These are phyloP conservation scores for Centaurea solstitialis DNA, from an alignment of 129 eudicot genomes.

Conservation along the genomic window DNA sequence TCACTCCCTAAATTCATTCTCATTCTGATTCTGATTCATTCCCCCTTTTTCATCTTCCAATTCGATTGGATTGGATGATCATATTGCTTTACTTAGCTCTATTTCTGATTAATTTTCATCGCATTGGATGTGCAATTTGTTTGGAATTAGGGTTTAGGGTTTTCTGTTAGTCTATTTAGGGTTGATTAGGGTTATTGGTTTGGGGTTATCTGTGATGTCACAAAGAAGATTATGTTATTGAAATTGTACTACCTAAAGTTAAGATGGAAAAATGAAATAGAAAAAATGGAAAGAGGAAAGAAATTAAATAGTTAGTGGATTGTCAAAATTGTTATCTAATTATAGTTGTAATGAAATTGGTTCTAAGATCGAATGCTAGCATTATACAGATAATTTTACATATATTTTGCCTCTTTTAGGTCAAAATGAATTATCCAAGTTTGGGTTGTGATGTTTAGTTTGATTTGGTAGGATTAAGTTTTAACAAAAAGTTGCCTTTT, in stretches of 20 bases:
- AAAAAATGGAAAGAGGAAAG: neutral
- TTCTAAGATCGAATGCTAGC: neutral
- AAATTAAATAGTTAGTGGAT: neutral
- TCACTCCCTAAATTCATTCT: neutral
- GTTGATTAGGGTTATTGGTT: neutral
- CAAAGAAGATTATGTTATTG: neutral
- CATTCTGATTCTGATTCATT: neutral
- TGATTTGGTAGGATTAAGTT: neutral
- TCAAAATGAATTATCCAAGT: too few relatives aligned
- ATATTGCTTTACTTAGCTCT: neutral
- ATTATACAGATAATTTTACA: neutral
- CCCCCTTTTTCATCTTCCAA: neutral
- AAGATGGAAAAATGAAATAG: neutral
- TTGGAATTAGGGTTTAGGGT: slow-evolving; percentile 30
- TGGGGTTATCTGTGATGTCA: neutral
- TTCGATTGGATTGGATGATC: too few relatives aligned
- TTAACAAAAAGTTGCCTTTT: neutral
- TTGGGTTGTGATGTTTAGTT: too few relatives aligned
- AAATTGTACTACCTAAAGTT: neutral
- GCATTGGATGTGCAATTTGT: neutral
- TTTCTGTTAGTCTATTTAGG: neutral
- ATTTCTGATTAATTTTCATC: neutral
- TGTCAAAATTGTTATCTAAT: neutral
- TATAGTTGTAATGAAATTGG: neutral
- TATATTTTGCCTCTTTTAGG: neutral